Base-by-base conservation (phyloP, 306 rosid species). In the Fragaria iinumae region DNA sequence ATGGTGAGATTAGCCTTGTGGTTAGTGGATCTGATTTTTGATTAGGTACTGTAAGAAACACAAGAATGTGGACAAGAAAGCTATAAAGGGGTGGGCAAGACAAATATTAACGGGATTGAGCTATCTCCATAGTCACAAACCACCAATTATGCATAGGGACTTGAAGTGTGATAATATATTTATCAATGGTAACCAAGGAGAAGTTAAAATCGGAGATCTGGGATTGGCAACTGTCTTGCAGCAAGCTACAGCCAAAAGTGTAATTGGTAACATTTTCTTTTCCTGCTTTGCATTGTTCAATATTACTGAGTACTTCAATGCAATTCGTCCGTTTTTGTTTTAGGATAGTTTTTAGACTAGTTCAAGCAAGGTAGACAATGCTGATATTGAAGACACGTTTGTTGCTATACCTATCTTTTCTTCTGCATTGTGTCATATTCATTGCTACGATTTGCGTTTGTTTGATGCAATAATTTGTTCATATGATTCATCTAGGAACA, bases 151-250 rank as follows among this genome's bases (percentile, higher is more conserved):
- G 55, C 88, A 87, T 53, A 76, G 90, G 79, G 90, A 87, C 72
- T 48, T 87, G 41, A 87, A 84, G 69, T 87, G 90, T 52, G 87
- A 84, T 79, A 84, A 87, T 36, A 79, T 87, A 73, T 87, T 87
- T 59, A 87, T 87, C 21, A 87, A 87, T 79, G 90, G 90, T 66
- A 84, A 87, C 75, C 90, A 66, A 38, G 70, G 70, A 38, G 70
- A 81, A 74, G 88, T 84, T 79, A 87, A 87, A 80, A 84, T 84
- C 62, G 90, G 90, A 59, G 90, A 87, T 84, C 50, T 87, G 47
- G 86, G 90, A 55, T 44, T 82, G 67, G 84, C 89, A 3, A 86
- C 84, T 76, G 72, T 83, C 80, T 62, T 86, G 87, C 81, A 82
- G 74, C 76, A 72, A 44, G 21, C 79, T 48, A 81, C 79, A 73